phyloP scores from a whole-genome alignment of 2,329 filamentous ascomycete species.

The Nemania sp. region DNA sequence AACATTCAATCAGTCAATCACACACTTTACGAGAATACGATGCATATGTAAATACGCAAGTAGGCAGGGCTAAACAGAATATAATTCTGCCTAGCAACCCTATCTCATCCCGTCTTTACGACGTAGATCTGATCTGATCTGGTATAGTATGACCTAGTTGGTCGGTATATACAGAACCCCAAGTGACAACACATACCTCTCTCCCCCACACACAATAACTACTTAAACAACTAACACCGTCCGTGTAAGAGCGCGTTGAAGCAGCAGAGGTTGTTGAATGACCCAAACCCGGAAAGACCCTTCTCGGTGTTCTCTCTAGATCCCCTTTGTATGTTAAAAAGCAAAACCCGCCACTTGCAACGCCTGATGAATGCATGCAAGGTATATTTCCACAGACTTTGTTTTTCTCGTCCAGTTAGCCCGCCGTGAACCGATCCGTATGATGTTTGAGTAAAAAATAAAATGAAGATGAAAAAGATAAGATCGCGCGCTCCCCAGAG shows the following conservation, averaged over 20 bases:
- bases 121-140: too few species aligned
- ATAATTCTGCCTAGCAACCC: not conserved
- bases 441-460: not conserved
- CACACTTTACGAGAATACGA: too few species aligned
- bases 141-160: too few species aligned
- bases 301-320: conserved; percentile 46
- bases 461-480: conserved; percentile 38
- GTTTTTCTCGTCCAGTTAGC: conserved; percentile 21
- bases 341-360: conserved; percentile 46
- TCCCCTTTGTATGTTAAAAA: conserved; percentile 21
- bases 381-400: conserved; percentile 24
- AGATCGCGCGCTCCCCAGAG: conserved; percentile 44
- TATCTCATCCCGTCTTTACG: not conserved
- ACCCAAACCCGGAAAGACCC: conserved; percentile 45
- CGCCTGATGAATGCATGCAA: conserved; percentile 51
- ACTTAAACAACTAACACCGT: not conserved
- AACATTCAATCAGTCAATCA: too few species aligned
- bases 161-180: conserved; percentile 33
- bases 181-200: not conserved
- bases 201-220: too few species aligned
- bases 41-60: too few species aligned
- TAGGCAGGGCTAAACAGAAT: too few species aligned
- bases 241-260: conserved; percentile 55
- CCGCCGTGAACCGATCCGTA: conserved; percentile 26
- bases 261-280: conserved; percentile 51